Evolutionary conservation across 2,329 filamentous ascomycete genomes (phyloP).

Genomic region (Pleomassaria siparia): DNA sequence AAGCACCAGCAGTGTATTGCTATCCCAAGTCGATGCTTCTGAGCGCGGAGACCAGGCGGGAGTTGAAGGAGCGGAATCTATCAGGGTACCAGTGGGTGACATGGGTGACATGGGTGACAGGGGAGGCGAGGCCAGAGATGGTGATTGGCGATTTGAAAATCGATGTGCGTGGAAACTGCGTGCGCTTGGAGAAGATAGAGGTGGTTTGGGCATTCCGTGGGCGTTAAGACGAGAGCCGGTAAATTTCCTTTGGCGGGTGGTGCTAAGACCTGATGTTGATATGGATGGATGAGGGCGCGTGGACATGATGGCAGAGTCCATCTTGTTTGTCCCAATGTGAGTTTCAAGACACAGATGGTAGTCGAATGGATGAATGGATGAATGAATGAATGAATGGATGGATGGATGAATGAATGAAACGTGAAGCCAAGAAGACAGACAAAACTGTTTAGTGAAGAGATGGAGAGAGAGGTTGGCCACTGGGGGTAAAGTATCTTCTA

Average conservation of each 20-base stretch:
- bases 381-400: background rate
- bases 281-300: constrained; percentile 21
- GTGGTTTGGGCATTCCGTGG: constrained; percentile 38
- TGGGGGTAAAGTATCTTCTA: background rate
- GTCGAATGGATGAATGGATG: background rate
- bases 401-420: background rate
- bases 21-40: constrained; percentile 25
- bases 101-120: constrained; percentile 15
- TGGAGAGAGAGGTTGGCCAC: background rate
- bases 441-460: background rate
- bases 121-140: constrained; percentile 7
- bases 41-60: constrained; percentile 37
- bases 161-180: constrained; percentile 27
- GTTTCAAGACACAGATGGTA: background rate
- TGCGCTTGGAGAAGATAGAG: constrained; percentile 28
- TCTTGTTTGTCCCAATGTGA: background rate
- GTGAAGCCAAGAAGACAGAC: background rate
- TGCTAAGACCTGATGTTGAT: constrained; percentile 21
- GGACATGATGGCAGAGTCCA: constrained; percentile 3
- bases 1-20: constrained; percentile 30
- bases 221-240: constrained; percentile 30
- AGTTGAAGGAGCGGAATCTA: constrained; percentile 42
- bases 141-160: background rate
- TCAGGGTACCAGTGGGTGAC: constrained; percentile 34
- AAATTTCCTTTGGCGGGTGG: constrained; percentile 13